Conservation (phyloP, 139 green algal species). For the Tetradesmus obliquus region DNA sequence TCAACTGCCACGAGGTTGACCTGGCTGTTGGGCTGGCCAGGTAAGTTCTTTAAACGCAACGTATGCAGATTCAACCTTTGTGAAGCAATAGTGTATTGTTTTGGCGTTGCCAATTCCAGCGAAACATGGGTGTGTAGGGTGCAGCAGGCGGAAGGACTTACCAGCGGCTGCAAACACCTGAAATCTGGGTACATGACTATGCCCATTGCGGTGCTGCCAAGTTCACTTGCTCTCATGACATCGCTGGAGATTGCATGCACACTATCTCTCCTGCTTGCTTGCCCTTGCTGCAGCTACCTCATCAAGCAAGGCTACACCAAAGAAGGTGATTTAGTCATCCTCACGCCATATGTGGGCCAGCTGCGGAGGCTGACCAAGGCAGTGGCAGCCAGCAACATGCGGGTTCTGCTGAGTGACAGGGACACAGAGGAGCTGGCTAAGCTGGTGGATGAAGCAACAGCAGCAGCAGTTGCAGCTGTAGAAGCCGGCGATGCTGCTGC, state of each 20-base stretch:
- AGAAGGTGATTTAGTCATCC: conserved; percentile 68
- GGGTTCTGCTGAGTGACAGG: conserved; percentile 64
- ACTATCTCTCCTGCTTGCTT: no score
- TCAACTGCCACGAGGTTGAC: conserved; percentile 71
- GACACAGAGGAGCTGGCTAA: conserved; percentile 65
- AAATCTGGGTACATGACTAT: no score
- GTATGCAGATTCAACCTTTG: neutral
- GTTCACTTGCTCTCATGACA: neutral
- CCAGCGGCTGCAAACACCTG: no score
- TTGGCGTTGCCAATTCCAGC: neutral
- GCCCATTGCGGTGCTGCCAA: no score
- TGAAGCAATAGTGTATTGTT: neutral
- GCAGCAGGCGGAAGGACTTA: neutral
- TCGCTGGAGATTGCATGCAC: neutral
- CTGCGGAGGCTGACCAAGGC: conserved; percentile 60
- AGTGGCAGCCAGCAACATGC: conserved; percentile 54
- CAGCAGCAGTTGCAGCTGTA: neutral
- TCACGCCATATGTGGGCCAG: conserved; percentile 86
- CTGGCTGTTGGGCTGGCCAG: conserved; percentile 64
- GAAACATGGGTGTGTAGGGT: neutral
- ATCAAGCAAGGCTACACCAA: conserved; percentile 72
- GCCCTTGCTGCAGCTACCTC: conserved; percentile 57
- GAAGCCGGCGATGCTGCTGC: neutral
- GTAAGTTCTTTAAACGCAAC: conserved; percentile 38
- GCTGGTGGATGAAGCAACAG: conserved; percentile 2